A percentile compares a stretch with the other conserved stretches of the same genome.
Evolutionary conservation across 2,329 filamentous ascomycete genomes (phyloP).

Genomic region (Pseudopithomyces chartarum): DNA sequence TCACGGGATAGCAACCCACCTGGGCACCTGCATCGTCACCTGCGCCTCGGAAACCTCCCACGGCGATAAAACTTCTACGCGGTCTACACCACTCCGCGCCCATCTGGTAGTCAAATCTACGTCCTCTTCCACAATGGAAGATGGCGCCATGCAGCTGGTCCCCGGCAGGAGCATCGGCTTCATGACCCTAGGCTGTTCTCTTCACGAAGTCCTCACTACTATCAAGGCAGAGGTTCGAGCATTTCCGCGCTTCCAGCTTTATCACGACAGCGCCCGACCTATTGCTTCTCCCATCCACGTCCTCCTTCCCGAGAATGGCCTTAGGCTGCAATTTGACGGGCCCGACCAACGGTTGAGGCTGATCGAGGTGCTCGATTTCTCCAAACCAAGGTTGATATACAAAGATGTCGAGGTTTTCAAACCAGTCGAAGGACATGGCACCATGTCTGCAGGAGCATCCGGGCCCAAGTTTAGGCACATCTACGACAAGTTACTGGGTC

Average conservation of each 20-base stretch:
- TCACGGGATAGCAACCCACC: constrained; percentile 22
- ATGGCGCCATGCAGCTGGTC: constrained; percentile 35
- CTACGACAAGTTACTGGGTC: constrained; percentile 91
- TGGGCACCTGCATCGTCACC: background rate
- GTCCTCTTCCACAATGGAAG: constrained; percentile 30
- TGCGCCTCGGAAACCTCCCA: background rate
- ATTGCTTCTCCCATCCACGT: constrained; percentile 76
- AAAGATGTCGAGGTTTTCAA: constrained; percentile 81
- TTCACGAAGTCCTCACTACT: constrained; percentile 86
- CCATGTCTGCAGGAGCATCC: constrained; percentile 39
- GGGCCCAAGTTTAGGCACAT: constrained; percentile 86
- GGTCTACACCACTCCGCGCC: background rate
- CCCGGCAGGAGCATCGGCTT: constrained; percentile 26
- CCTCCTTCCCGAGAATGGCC: constrained; percentile 79
- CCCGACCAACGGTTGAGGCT: constrained; percentile 88
- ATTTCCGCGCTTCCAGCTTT: constrained; percentile 82
- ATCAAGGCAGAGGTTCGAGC: constrained; percentile 84
- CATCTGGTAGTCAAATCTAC: background rate
- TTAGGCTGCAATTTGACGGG: constrained; percentile 91
- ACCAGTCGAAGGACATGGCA: constrained; percentile 46
- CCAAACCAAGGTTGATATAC: constrained; percentile 81
- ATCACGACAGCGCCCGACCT: constrained; percentile 77
- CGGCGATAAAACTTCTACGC: background rate
- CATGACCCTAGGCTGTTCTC: constrained; percentile 82
- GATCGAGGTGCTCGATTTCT: constrained; percentile 90